These are phyloP conservation scores for Leccinum subrobustum DNA, from an alignment of 1,284 basidiomycete genomes.

Conservation along the genomic window DNA sequence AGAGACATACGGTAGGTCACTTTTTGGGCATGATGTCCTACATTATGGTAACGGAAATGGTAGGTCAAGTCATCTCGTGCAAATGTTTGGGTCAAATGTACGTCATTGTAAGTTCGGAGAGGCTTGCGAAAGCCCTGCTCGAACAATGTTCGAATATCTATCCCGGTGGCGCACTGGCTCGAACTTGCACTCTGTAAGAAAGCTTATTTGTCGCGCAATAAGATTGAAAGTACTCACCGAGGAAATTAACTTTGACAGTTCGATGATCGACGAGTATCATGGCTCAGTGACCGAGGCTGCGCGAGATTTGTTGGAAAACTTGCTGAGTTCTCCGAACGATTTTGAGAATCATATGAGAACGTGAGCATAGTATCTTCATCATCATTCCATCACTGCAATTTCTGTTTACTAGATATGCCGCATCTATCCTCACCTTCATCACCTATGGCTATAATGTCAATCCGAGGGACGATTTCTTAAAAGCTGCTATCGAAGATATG, in stretches of 20 bases:
- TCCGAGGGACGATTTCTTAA: conserved; percentile 18
- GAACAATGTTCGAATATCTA: conserved; percentile 28
- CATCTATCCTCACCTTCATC: conserved; percentile 23
- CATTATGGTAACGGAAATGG: background rate
- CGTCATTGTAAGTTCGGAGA: conserved; percentile 24
- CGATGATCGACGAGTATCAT: conserved; percentile 17
- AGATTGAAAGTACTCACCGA: conserved; percentile 25
- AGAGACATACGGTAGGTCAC: conserved; percentile 24
- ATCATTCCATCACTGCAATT: background rate
- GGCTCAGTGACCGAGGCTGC: conserved; percentile 3
- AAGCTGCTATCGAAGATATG: conserved; percentile 17
- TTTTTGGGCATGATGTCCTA: background rate
- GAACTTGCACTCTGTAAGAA: conserved; percentile 15
- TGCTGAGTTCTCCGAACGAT: conserved; percentile 13
- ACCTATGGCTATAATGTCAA: conserved; percentile 24
- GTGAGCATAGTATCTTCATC: conserved; percentile 11
- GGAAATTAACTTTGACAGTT: conserved; percentile 13
- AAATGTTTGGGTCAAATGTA: conserved; percentile 21
- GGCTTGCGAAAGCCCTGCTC: conserved; percentile 20
- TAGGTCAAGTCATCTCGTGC: conserved; percentile 26
- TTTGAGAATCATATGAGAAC: conserved; percentile 12
- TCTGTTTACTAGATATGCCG: conserved; percentile 14
- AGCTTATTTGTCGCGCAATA: conserved; percentile 18
- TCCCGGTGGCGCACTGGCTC: conserved; percentile 15
- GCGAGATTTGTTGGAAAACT: conserved; percentile 5